Conservation (phyloP, 306 rosid species). For the Sicyos edulis region DNA sequence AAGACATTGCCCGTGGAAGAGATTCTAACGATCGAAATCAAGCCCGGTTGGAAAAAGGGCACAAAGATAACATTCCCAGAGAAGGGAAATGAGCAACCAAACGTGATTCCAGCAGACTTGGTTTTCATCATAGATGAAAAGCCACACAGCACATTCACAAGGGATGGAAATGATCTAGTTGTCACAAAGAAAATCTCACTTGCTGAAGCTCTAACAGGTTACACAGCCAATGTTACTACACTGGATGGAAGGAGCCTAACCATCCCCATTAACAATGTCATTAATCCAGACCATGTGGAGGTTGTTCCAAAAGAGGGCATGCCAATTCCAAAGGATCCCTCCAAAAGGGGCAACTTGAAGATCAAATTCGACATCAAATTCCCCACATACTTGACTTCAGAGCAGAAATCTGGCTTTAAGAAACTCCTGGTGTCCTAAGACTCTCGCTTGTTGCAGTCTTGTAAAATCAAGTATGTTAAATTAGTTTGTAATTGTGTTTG, state of each 20-base stretch:
- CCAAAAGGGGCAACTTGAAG: constrained; percentile 66
- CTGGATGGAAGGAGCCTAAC: constrained; percentile 66
- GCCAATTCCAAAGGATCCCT: constrained; percentile 79
- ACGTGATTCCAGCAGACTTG: constrained; percentile 66
- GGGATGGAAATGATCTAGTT: constrained; percentile 77
- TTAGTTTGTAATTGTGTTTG: neutral
- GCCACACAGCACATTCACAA: constrained; percentile 64
- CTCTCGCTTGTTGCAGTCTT: neutral
- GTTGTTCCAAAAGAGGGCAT: constrained; percentile 67
- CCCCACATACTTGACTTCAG: constrained; percentile 42
- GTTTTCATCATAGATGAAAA: constrained; percentile 78
- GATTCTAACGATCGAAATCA: constrained; percentile 67
- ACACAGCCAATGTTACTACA: constrained; percentile 49
- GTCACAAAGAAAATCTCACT: constrained; percentile 49
- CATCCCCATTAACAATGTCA: constrained; percentile 46
- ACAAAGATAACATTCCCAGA: constrained; percentile 84
- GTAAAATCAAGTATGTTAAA: constrained; percentile 21
- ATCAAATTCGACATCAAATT: constrained; percentile 61
- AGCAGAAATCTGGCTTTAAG: constrained; percentile 48
- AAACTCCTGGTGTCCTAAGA: constrained; percentile 30
- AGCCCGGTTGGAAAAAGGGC: constrained; percentile 97
- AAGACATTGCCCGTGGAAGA: constrained; percentile 65
- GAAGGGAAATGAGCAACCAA: constrained; percentile 73
- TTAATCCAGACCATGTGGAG: constrained; percentile 60
- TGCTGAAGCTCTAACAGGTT: constrained; percentile 50